Percentiles rank a stretch among this genome's conserved stretches.
phyloP scores from a whole-genome alignment of 148 eudicot species.

The Amaranthus hypochondriacus region DNA sequence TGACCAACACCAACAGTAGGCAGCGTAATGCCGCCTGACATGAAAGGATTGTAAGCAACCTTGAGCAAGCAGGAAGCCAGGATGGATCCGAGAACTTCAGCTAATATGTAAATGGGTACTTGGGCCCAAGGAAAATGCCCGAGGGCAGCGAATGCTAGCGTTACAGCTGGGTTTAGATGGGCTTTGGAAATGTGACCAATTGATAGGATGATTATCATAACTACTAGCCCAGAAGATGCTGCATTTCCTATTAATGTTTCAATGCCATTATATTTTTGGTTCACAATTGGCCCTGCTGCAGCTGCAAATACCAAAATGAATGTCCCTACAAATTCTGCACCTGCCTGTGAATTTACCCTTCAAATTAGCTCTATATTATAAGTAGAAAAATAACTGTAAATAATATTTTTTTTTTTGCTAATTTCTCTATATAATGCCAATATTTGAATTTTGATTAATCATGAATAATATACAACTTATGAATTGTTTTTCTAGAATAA shows the following conservation, averaged over 20 bases:
- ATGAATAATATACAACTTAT: no score
- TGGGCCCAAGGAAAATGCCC: slow-evolving; percentile 37
- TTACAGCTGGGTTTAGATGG: slow-evolving; percentile 42
- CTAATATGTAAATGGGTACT: slow-evolving; percentile 29
- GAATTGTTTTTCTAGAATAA: no score
- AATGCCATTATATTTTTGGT: slow-evolving; percentile 30
- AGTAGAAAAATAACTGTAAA: no score
- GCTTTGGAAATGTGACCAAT: slow-evolving; percentile 43
- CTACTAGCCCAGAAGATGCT: slow-evolving; percentile 36
- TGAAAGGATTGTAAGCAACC: slow-evolving; percentile 32
- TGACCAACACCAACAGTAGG: slow-evolving; percentile 30
- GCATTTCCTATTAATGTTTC: slow-evolving; percentile 38
- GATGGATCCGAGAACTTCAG: slow-evolving; percentile 27
- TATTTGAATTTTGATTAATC: no score
- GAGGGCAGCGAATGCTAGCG: slow-evolving; percentile 30
- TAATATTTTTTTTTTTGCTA: no score
- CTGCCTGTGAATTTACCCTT: slow-evolving; percentile 16
- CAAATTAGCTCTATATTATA: no score
- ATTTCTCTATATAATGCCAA: no score
- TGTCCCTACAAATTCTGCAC: slow-evolving; percentile 39
- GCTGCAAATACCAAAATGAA: slow-evolving; percentile 39
- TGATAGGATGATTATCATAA: slow-evolving; percentile 27
- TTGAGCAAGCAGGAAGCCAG: slow-evolving; percentile 32
- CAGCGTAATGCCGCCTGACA: slow-evolving; percentile 34
- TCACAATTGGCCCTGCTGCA: slow-evolving; percentile 34